Evolutionary conservation across 768 basidiomycete species (phyloP), one percentile per base, ranked within the genome.

Genomic region (Stropharia rugosoannulata): DNA sequence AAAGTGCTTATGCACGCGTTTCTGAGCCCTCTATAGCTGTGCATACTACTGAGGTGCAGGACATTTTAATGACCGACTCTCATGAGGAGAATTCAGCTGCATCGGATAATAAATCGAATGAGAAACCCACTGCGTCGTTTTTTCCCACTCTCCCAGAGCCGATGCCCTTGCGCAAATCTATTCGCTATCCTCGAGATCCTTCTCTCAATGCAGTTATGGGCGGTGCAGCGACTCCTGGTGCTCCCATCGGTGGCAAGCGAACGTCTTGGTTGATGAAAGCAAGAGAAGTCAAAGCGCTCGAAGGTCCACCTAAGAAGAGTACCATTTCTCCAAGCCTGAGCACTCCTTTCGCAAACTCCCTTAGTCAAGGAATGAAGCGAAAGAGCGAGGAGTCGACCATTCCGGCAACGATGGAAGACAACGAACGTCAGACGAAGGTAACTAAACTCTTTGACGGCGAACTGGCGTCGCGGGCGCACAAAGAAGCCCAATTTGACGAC

Each of bases 181-280:
- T 82, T 57, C 81, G 82, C 22, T 62, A 74, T 11, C 62, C 73
- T 35, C 76, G 76, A 16, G 87, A 86, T 16, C 66, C 77, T 40
- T 75, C 74, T 1, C 57, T 64, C 9, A 69, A 69, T 39, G 44
- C 64, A 18, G 62, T 60, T 35, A 59, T 68, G 32, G 55, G 73
- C 18, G 74, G 75, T 3, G 69, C 69, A 18, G 72, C 72, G 13
- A 78, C 77, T 2, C 75, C 79, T 38, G 73, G 76, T n/a, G 68
- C 70, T 4, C 64, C 71, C 18, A 66, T 69, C 25, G 75, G 74
- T 9, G 83, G 81, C 2, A 90, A 89, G 63, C 83, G 90, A 32
- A 87, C 87, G 8, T 92, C 90, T 3, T 92, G 90, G 90, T 68
- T 93, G 51, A 83, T 81, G 70, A 90, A 89, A 62, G 90, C 86